Evolutionary conservation across 148 eudicot genomes (phyloP).

Genomic region (Silene latifolia): DNA sequence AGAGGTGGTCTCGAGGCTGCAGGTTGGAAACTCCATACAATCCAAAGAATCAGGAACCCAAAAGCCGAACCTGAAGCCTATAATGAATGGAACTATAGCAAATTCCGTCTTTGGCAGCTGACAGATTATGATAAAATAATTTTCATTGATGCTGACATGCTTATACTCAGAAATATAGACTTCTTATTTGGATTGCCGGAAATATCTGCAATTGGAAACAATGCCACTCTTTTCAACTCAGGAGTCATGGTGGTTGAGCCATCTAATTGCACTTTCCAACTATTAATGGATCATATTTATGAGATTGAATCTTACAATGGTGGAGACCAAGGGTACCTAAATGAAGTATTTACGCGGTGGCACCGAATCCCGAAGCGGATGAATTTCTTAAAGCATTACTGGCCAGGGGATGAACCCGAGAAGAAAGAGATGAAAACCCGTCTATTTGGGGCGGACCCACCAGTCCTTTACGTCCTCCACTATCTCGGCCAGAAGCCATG

Average conservation of each 20-base stretch:
- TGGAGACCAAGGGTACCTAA: conserved; percentile 90
- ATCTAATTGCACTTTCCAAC: conserved; percentile 78
- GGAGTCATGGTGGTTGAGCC: conserved; percentile 98
- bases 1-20: conserved; percentile 75
- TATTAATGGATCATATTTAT: conserved; percentile 76
- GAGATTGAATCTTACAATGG: conserved; percentile 91
- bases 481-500: conserved; percentile 89
- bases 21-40: conserved; percentile 79
- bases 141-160: conserved; percentile 88
- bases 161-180: conserved; percentile 80
- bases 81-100: conserved; percentile 96
- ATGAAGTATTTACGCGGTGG: conserved; percentile 97
- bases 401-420: conserved; percentile 79
- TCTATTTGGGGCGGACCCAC: conserved; percentile 79
- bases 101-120: conserved; percentile 92
- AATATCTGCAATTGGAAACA: conserved; percentile 75
- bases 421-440: conserved; percentile 63
- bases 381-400: conserved; percentile 82
- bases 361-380: conserved; percentile 79
- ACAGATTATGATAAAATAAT: conserved; percentile 91
- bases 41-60: conserved; percentile 80
- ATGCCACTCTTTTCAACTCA: conserved; percentile 81
- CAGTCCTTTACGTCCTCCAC: conserved; percentile 71
- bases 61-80: conserved; percentile 89
- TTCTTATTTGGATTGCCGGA: conserved; percentile 77